Percentiles rank a stretch among this genome's conserved stretches.
Conservation (phyloP, 768 basidiomycete genomes). For the Suillus subalutaceus region DNA sequence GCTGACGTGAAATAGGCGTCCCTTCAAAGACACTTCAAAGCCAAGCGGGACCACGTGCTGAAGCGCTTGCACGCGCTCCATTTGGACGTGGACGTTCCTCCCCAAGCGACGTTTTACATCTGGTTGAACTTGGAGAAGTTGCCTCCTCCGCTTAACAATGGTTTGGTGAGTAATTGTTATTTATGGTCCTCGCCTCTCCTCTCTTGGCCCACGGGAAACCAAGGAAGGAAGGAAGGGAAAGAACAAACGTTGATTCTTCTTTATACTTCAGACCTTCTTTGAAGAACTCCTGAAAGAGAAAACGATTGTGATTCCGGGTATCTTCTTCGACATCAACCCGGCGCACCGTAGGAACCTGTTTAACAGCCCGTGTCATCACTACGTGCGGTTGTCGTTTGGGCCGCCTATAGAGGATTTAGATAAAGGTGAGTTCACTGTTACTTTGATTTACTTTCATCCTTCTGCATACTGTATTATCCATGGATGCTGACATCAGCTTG, state of each 20-base stretch:
- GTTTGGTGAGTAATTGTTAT: slow-evolving; percentile 54
- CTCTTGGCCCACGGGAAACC: neutral
- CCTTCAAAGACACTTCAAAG: slow-evolving; percentile 88
- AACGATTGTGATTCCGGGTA: slow-evolving; percentile 89
- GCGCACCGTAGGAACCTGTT: slow-evolving; percentile 86
- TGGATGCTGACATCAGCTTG: slow-evolving; percentile 7
- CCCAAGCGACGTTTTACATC: slow-evolving; percentile 88
- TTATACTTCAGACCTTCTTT: slow-evolving; percentile 73
- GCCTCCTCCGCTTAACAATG: slow-evolving; percentile 84
- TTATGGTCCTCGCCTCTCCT: neutral
- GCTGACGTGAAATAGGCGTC: slow-evolving; percentile 49
- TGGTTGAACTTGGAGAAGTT: slow-evolving; percentile 88
- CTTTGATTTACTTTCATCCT: neutral
- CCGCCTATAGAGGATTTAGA: slow-evolving; percentile 81
- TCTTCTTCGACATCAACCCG: slow-evolving; percentile 84
- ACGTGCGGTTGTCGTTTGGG: slow-evolving; percentile 85
- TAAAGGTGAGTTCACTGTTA: slow-evolving; percentile 49
- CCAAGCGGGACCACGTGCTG: slow-evolving; percentile 89
- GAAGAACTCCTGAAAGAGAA: slow-evolving; percentile 91
- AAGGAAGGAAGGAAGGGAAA: neutral
- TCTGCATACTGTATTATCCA: neutral
- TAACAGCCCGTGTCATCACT: slow-evolving; percentile 88
- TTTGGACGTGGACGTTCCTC: slow-evolving; percentile 76
- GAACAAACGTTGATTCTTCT: slow-evolving; percentile 7
- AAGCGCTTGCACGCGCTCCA: slow-evolving; percentile 76